Conservation (phyloP, 108 stramenopile species). For the Skeletonema costatum region DNA sequence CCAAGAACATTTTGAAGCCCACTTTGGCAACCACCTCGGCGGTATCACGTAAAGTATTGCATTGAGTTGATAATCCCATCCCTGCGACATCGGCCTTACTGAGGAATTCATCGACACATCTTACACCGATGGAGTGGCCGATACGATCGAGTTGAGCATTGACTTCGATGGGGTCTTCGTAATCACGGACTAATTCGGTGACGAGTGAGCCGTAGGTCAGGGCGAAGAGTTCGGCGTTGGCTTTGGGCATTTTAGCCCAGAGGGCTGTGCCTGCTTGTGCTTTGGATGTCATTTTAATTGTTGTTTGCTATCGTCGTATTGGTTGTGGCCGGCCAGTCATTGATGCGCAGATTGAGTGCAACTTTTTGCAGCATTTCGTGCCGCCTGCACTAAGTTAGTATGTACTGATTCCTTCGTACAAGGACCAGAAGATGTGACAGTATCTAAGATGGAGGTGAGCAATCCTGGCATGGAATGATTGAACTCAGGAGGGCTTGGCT, state of each 20-base stretch:
- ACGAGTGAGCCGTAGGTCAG: conserved; percentile 97
- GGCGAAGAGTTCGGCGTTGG: conserved; percentile 96
- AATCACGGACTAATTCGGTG: conserved; percentile 89
- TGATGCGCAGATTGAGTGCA: no score
- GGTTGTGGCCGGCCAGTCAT: no score
- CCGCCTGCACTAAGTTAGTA: no score
- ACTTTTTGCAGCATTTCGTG: no score
- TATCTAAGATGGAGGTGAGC: no score
- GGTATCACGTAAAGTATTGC: conserved; percentile 77
- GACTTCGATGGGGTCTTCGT: conserved; percentile 74
- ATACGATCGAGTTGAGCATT: conserved; percentile 92
- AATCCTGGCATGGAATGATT: no score
- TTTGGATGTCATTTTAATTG: conserved; percentile 54
- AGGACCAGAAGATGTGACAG: no score
- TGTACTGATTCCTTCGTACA: no score
- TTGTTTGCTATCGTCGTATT: no score
- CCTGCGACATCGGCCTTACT: conserved; percentile 79
- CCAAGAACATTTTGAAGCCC: conserved; percentile 97
- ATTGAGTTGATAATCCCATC: conserved; percentile 31
- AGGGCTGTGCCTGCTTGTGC: conserved; percentile 58
- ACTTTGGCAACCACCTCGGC: conserved; percentile 91
- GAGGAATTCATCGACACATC: conserved; percentile 95
- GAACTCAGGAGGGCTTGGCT: no score
- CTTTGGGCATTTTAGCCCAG: conserved; percentile 85
- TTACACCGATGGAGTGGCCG: conserved; percentile 94